These are phyloP conservation scores for Beverwykella pulmonaria DNA, from an alignment of 495 filamentous ascomycete species.

Conservation along the genomic window DNA sequence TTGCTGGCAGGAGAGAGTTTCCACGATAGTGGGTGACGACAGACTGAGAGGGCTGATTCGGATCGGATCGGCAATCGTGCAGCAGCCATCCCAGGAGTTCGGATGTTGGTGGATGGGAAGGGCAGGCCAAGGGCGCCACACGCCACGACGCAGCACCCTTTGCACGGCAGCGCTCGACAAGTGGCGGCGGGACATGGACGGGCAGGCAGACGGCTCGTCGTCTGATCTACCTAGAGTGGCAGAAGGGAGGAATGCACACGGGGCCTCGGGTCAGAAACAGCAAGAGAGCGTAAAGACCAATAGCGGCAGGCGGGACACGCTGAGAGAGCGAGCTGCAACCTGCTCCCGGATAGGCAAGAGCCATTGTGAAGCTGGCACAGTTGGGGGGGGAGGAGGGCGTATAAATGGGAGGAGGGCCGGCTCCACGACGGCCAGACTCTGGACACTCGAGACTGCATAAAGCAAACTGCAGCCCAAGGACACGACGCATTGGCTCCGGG, in stretches of 20 bases:
- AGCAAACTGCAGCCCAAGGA: conserved; percentile 21
- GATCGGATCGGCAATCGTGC: conserved; percentile 37
- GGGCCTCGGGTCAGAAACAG: conserved; percentile 28
- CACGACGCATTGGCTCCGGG: conserved; percentile 21
- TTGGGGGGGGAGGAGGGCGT: conserved; percentile 16
- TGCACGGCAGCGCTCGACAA: not conserved
- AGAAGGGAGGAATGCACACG: conserved; percentile 27
- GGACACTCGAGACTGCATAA: conserved; percentile 18
- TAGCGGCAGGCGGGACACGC: conserved; percentile 32
- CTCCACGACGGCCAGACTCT: conserved; percentile 12
- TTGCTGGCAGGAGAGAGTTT: not conserved
- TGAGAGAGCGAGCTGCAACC: conserved; percentile 28
- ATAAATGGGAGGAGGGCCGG: conserved; percentile 33
- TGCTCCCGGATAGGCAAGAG: conserved; percentile 35
- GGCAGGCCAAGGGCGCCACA: conserved; percentile 5
- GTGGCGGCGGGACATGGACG: conserved; percentile 4
- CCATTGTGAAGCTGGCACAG: conserved; percentile 4
- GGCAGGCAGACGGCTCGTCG: conserved; percentile 2
- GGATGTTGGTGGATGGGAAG: conserved; percentile 4
- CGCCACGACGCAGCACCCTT: conserved; percentile 5
- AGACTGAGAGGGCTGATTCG: not conserved
- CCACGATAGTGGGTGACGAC: conserved; percentile 15
- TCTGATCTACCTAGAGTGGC: conserved; percentile 27
- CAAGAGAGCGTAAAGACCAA: conserved; percentile 28
- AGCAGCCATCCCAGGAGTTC: conserved; percentile 12